Conservation (phyloP, 2,329 filamentous ascomycete genomes). For the Neospermospora avenae region DNA sequence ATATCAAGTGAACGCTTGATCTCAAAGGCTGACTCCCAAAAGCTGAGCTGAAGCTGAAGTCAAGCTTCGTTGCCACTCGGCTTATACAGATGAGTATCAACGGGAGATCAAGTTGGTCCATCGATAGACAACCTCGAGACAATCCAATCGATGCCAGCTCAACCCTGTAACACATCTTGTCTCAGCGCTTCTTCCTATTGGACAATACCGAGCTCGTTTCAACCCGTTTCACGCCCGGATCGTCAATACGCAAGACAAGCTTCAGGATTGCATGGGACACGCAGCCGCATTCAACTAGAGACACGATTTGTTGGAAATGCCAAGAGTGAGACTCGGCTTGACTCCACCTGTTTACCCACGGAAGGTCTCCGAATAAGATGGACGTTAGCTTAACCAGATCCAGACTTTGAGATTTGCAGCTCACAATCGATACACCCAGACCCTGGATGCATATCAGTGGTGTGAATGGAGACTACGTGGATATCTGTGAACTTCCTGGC, state of each 20-base stretch:
- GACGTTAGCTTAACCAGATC: background rate
- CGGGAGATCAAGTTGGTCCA: background rate
- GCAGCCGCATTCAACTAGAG: background rate
- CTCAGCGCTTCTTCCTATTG: background rate
- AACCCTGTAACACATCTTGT: slow-evolving; percentile 1
- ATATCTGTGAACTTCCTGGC: too few species aligned
- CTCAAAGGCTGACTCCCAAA: background rate
- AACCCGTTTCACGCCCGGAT: background rate
- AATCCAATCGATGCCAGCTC: background rate
- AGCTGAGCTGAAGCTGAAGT: background rate
- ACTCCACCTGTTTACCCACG: background rate
- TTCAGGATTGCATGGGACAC: background rate
- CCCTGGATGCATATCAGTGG: too few species aligned
- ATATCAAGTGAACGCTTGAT: background rate
- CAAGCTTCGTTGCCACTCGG: background rate
- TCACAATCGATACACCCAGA: too few species aligned
- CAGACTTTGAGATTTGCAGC: background rate
- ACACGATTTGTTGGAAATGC: slow-evolving; percentile 3
- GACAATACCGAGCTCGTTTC: background rate
- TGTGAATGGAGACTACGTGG: too few species aligned
- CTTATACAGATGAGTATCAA: background rate
- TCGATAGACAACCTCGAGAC: background rate
- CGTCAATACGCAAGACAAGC: slow-evolving; percentile 2
- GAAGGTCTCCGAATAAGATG: background rate
- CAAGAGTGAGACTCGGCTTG: slow-evolving; percentile 3